Conservation (phyloP, 2,329 filamentous ascomycete species). For the Beauveria varroae region DNA sequence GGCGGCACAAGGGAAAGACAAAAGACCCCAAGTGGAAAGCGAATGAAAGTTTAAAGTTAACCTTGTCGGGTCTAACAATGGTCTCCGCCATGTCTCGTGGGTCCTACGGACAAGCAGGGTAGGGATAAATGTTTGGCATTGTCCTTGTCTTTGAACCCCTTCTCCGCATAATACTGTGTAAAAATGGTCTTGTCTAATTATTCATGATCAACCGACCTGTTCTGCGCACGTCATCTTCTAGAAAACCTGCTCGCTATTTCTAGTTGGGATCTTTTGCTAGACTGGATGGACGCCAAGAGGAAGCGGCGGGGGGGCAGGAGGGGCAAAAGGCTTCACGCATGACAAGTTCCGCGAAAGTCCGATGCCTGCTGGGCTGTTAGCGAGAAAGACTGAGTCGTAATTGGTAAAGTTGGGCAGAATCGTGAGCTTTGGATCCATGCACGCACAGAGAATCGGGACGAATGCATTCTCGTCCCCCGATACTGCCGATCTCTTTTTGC, state of each 20-base stretch:
- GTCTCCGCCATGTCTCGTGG: background rate
- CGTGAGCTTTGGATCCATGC: background rate
- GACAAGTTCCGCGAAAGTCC: too few relatives aligned
- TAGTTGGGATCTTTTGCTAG: too few relatives aligned
- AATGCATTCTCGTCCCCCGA: background rate
- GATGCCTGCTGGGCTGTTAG: too few relatives aligned
- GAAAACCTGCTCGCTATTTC: too few relatives aligned
- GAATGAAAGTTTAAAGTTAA: slow-evolving; percentile 8
- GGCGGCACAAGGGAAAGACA: background rate
- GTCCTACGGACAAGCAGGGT: background rate
- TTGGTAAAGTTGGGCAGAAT: background rate
- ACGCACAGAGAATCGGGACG: background rate
- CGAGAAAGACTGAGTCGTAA: background rate
- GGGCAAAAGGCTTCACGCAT: too few relatives aligned
- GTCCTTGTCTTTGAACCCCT: background rate
- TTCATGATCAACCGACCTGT: too few relatives aligned
- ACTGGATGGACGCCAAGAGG: too few relatives aligned
- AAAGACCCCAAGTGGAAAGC: background rate
- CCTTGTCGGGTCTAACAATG: background rate
- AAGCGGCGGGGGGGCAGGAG: too few relatives aligned
- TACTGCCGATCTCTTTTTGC: background rate
- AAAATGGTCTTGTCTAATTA: too few relatives aligned
- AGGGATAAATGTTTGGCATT: too few relatives aligned
- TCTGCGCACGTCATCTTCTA: background rate
- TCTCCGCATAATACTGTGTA: too few relatives aligned